Percentiles rank a stretch among this genome's conserved stretches.
phyloP scores from a whole-genome alignment of 2,329 filamentous ascomycete species.

The Penicillium paneum region DNA sequence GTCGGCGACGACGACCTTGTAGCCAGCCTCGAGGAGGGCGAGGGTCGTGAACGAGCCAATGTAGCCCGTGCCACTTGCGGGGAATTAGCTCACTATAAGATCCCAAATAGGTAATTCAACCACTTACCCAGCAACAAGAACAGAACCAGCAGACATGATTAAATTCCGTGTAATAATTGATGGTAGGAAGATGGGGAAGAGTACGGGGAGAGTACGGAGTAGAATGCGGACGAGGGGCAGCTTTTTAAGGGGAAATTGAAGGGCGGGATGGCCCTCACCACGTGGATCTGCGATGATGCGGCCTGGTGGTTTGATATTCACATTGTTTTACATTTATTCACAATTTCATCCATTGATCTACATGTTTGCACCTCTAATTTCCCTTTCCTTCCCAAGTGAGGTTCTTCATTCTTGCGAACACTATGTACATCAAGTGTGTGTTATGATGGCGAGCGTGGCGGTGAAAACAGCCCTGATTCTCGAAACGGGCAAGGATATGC shows the following conservation, averaged over 20 bases:
- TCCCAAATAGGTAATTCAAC: conserved; percentile 9
- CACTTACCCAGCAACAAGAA: conserved; percentile 85
- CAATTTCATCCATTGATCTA: neutral
- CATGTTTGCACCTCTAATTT: neutral
- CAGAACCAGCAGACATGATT: conserved; percentile 76
- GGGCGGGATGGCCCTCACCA: conserved; percentile 4
- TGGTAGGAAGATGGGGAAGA: conserved; percentile 1
- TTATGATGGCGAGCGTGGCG: neutral
- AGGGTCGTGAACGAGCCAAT: conserved; percentile 97
- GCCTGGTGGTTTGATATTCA: neutral
- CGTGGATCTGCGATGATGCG: conserved; percentile 9
- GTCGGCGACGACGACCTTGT: conserved; percentile 95
- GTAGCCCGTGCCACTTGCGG: conserved; percentile 81
- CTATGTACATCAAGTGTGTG: neutral
- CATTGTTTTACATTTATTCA: neutral
- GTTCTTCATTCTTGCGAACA: neutral
- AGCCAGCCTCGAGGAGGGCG: conserved; percentile 85
- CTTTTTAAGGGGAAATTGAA: conserved; percentile 17
- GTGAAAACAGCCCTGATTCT: neutral
- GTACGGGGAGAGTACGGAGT: neutral
- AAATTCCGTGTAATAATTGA: neutral
- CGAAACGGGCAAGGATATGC: neutral
- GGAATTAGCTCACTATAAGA: conserved; percentile 21
- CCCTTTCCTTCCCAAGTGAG: neutral
- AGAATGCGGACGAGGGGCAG: conserved; percentile 12